Evolutionary conservation across 2,329 filamentous ascomycete genomes (phyloP), one percentile per base, ranked within the genome.

Genomic region (Fusarium drepaniforme): DNA sequence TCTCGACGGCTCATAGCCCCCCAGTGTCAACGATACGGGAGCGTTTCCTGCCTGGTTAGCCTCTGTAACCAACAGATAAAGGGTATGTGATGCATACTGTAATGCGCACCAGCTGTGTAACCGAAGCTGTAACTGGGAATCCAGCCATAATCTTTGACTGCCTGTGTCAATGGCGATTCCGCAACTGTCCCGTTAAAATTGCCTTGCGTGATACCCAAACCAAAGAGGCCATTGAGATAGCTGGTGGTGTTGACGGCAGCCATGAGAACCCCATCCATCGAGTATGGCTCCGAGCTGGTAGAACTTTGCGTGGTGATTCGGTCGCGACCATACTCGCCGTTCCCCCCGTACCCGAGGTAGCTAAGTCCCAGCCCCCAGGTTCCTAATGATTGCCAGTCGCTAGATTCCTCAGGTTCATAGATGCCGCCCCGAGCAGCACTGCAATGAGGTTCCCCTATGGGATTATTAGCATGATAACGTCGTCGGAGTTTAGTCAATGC

Each of bases 81-180:
- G 23, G 35, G 56, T 37, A 7, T 21, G 40, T 16, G 33, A n/a
- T 18, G 67, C 88, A 81, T 84, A 92, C 91, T 88, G 78, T 95
- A 95, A 71, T 88, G 88, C n/a, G 92, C 92, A 18, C 93, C 93
- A 46, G 93, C 93, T 5, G 93, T 95, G 80, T 92, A 95, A 62
- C 92, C 93, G 80, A 93, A 95, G 49, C 92, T 93, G 72, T 94
- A 87, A 80, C 93, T 94, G 1, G 93, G 91, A 58, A 95, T 93
- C 67, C 83, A 84, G 11, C 89, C 88, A 67, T 88, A 86, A 13
- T 87, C 82, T 78, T 91, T 88, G 51, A 93, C 88, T 62, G 93
- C 83, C 78, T 91, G 82, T 75, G 89, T 83, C 78, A 92, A 78
- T 67, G 89, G 82, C 77, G 89, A 84, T 75, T 88, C 82, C 80